phyloP scores from a whole-genome alignment of 2,329 filamentous ascomycete genomes.

The Ophiostoma sp. region DNA sequence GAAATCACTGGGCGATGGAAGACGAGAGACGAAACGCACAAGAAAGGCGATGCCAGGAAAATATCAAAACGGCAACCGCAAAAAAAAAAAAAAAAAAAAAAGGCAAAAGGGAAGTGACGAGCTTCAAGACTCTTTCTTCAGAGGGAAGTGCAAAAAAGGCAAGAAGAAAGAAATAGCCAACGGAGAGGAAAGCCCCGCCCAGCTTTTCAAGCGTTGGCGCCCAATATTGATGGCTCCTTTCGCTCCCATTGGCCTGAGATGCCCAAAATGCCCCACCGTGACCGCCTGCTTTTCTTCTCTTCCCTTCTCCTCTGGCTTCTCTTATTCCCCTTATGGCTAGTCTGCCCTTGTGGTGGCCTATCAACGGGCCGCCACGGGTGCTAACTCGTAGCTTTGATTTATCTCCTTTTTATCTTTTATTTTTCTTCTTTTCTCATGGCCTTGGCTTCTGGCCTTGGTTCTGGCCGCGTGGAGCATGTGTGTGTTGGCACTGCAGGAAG shows the following conservation, averaged over 20 bases:
- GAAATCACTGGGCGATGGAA: neutral
- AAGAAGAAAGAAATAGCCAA: neutral
- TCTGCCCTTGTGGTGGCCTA: constrained; percentile 13
- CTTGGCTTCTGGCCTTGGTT: neutral
- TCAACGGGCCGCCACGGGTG: constrained; percentile 24
- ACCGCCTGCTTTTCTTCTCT: neutral
- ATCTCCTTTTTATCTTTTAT: neutral
- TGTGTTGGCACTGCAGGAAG: constrained; percentile 19
- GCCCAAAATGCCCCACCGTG: neutral
- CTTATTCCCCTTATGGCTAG: neutral
- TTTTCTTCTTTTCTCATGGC: neutral
- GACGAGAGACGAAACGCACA: neutral
- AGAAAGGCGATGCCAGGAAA: neutral
- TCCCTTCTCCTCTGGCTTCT: neutral
- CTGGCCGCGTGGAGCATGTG: neutral
- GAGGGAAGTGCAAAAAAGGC: neutral
- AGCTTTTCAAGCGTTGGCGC: neutral
- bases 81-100: too few species aligned
- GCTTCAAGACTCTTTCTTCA: neutral
- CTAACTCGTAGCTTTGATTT: constrained; percentile 19
- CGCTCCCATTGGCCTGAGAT: constrained; percentile 19
- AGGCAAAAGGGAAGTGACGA: neutral
- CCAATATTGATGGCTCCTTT: constrained; percentile 19
- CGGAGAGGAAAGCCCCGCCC: neutral
- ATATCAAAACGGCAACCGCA: neutral